Evolutionary conservation across 768 basidiomycete genomes (phyloP), one percentile per base, ranked within the genome.

Genomic region (Leccinum aurantiacum): DNA sequence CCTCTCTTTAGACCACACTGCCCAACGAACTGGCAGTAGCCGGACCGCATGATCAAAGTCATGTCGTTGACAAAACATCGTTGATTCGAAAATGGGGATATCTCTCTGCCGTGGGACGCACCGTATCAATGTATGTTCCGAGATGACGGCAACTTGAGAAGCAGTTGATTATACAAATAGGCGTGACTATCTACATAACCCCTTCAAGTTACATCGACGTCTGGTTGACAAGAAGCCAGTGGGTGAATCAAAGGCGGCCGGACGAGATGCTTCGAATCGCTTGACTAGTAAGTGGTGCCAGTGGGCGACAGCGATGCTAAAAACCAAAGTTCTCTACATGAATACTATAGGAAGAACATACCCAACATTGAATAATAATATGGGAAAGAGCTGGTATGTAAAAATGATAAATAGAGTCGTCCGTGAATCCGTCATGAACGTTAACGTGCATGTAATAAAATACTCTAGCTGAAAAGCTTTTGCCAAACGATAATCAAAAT

Each of bases 401-500:
- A 25, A 47, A 33, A 37, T 46, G 54, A 73, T 73, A 72, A 74
- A 74, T 68, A 72, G 27, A 41, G 61, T 25, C 35, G 65, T 71
- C 59, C 60, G 33, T 51, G 54, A 44, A 60, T 63, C 49, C 54
- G 56, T 31, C 46, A 58, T 19, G 61, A 54, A 66, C 56, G 33
- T 33, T 33, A 58, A 64, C 22, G 60, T 60, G 63, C 57, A 55
- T 53, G 55, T 25, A 53, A 74, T 64, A 38, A 65, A n/a, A 1
- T 37, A 37, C 22, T 54, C 66, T 74, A 81, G 64, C 78, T 79
- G 56, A 86, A 75, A 24, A 86, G 74, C 71, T 95, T 95, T 70
- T 85, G 85, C 85, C 89, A 94, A 7, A 91, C 72, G 57, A 96
- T 88, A 64, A 95, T 79, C 25, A 78, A 78, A 63, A 98, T 95